Base-by-base conservation (phyloP, 192 early-diverging fungal species). In the Coemansia nantahalensis region DNA sequence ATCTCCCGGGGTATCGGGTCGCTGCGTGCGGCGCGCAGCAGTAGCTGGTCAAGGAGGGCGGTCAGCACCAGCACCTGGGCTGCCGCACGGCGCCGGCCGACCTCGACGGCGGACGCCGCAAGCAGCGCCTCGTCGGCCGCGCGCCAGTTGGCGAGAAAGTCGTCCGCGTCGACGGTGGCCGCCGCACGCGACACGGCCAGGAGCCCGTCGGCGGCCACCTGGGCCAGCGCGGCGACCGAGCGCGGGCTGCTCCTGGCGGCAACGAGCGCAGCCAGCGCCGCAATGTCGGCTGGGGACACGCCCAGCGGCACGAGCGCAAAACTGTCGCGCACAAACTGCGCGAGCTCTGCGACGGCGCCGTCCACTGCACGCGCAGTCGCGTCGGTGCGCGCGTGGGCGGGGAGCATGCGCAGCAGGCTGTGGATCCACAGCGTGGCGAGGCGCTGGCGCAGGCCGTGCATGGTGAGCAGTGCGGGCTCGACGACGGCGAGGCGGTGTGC, bases 401-500 rank as follows among this genome's bases (percentile, higher is more conserved):
- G 39, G n/a, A 64, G 47, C 65, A 68, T 68, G 8, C 39, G 72
- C 18, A 39, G 51, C 14, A 76, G 45, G 32, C 39, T 41, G 48
- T 54, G 61, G 10, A 57, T 28, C 72, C 72, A 76, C 43, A 56
- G 14, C 9, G 45, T 21, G 0, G 55, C 65, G 21, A 76, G 38
- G 1, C 56, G 47, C 57, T 64, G 72, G 32, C 42, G 37, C 48
- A 76, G 34, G 1, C 45, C 72, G 21, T 59, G 65, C 8, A 52
- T 39, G 32, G 49, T 50, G 10, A 57, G 36, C 48, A 76, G 13
- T 31, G 56, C 35, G 14, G 65, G 65, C 18, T 68, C 65, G 15
- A 76, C 50, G 1, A 68, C 39, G 0, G 60, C 64, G 37, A 64
- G 52, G 2, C 65, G 43, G 13, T 65, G 59, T 1, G 65, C 72